These are phyloP conservation scores for Salix viminalis DNA, from an alignment of 345 rosid species.

Conservation along the genomic window DNA sequence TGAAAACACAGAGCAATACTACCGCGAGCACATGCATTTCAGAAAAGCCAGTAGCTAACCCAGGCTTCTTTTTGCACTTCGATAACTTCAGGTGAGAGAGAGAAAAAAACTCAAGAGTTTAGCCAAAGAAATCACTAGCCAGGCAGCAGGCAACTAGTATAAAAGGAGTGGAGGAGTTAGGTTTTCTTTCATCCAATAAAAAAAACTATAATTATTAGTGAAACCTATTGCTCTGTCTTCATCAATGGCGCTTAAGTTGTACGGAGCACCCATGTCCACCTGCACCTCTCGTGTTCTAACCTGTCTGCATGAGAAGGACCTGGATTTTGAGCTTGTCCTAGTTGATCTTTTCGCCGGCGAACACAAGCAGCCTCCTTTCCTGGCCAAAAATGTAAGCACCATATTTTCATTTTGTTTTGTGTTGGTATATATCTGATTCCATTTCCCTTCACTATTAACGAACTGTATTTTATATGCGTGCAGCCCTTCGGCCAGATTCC, in stretches of 20 bases:
- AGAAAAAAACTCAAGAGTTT: too few species aligned
- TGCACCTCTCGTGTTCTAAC: slow-evolving; percentile 60
- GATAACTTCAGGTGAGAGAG: too few species aligned
- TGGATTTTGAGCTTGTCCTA: slow-evolving; percentile 63
- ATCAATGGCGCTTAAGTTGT: slow-evolving; percentile 53
- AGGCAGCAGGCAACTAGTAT: background rate
- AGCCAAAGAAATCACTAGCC: background rate
- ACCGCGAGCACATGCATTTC: background rate
- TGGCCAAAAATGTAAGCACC: slow-evolving; percentile 54
- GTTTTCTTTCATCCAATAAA: background rate
- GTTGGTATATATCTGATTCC: background rate
- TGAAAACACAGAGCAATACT: background rate
- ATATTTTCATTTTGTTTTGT: background rate
- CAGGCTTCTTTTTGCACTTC: too few species aligned
- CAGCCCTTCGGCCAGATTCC: slow-evolving; percentile 72
- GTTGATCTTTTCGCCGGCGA: slow-evolving; percentile 62
- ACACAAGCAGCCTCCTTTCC: slow-evolving; percentile 58
- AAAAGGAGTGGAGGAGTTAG: background rate
- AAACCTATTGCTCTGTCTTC: background rate
- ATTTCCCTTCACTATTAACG: background rate
- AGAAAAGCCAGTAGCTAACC: background rate
- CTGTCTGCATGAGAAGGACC: slow-evolving; percentile 64
- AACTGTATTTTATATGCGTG: background rate
- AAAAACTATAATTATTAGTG: background rate
- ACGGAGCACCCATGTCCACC: slow-evolving; percentile 66